phyloP scores from a whole-genome alignment of 192 early-diverging fungal genomes.

The Entrophospora sp. region DNA sequence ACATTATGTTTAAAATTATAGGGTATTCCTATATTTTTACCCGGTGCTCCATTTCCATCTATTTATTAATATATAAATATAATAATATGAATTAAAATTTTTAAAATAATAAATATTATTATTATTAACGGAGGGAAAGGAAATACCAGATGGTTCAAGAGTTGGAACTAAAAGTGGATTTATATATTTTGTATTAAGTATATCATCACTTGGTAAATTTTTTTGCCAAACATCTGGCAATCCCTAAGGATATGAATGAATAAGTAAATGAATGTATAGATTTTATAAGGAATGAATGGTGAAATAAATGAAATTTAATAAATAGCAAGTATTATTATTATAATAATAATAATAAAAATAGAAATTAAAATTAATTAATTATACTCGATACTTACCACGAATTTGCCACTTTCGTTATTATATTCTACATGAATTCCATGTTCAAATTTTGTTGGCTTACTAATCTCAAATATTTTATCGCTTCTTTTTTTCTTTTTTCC shows the following conservation, averaged over 20 bases:
- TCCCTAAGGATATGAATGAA: conserved; percentile 20
- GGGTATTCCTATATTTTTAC: conserved; percentile 35
- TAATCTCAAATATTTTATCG: conserved; percentile 42
- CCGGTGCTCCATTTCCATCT: conserved; percentile 18
- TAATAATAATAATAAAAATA: neutral
- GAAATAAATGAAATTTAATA: no score
- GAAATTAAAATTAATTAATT: neutral
- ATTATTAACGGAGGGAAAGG: neutral
- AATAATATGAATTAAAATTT: no score
- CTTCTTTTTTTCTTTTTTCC: conserved; percentile 23
- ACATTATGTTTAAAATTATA: conserved; percentile 45
- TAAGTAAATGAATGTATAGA: no score
- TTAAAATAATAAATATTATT: no score
- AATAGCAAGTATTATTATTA: no score
- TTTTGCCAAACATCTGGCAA: conserved; percentile 51
- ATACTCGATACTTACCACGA: conserved; percentile 31
- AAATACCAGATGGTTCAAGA: conserved; percentile 14
- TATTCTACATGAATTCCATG: conserved; percentile 52
- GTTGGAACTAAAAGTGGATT: conserved; percentile 45
- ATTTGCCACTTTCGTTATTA: conserved; percentile 40
- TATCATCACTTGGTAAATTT: conserved; percentile 42
- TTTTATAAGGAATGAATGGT: no score
- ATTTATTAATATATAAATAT: neutral
- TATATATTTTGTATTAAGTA: conserved; percentile 43
- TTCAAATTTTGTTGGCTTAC: conserved; percentile 45